Evolutionary conservation across 192 early-diverging fungal species (phyloP).

Genomic region (Oehlia diaphana): DNA sequence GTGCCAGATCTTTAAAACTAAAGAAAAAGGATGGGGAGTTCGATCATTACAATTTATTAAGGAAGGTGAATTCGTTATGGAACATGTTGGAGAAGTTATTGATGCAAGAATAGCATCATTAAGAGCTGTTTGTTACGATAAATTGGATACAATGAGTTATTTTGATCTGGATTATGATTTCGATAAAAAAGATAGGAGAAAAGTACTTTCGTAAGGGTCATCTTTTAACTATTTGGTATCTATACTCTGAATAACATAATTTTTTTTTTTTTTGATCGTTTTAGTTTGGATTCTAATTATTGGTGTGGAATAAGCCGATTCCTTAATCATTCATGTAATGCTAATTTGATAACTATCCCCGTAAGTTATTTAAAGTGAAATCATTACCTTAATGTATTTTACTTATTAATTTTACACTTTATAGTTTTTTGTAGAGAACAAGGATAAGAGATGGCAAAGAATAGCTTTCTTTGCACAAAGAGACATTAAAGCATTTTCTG

Average conservation of each 20-base stretch:
- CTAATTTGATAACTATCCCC: constrained; percentile 1
- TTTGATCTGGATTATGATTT: constrained; percentile 25
- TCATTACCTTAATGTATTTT: background rate
- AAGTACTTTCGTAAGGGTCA: constrained; percentile 4
- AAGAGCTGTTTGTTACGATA: constrained; percentile 20
- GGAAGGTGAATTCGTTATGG: constrained; percentile 3
- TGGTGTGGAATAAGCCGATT: constrained; percentile 14
- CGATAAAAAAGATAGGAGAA: background rate
- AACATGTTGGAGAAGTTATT: constrained; percentile 22
- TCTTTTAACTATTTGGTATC: background rate
- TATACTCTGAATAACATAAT: background rate
- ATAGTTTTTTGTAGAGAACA: constrained; percentile 10
- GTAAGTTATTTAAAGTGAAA: constrained; percentile 2
- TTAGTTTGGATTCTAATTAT: constrained; percentile 19
- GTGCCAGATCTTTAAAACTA: constrained; percentile 16
- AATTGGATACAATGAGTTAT: constrained; percentile 3
- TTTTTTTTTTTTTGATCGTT: background rate
- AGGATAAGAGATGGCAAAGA: constrained; percentile 1
- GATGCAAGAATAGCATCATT: background rate
- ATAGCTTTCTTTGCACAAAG: constrained; percentile 18
- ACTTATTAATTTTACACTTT: background rate
- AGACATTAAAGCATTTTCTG: background rate
- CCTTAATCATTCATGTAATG: constrained; percentile 25
- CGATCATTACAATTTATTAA: constrained; percentile 2
- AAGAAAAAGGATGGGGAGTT: constrained; percentile 22